These are phyloP conservation scores for Trametes maxima DNA, from an alignment of 768 basidiomycete species.

Conservation along the genomic window DNA sequence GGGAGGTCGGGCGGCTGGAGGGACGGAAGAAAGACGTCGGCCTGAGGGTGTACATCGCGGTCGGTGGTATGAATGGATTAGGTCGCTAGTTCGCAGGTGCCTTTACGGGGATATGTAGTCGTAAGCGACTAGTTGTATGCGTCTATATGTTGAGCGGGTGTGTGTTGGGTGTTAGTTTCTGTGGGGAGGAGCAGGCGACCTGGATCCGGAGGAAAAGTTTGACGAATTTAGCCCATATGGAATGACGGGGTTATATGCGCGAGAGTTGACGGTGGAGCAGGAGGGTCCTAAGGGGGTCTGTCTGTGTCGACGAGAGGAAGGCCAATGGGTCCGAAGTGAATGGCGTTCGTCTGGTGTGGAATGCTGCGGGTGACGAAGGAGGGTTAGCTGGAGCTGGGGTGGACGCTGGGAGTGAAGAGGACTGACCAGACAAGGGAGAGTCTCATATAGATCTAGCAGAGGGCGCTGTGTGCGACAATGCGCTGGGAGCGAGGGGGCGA, in stretches of 20 bases:
- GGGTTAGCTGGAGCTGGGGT: neutral
- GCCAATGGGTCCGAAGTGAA: constrained; percentile 65
- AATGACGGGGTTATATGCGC: constrained; percentile 21
- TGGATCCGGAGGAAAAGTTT: constrained; percentile 38
- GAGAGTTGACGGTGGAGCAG: neutral
- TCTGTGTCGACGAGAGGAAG: constrained; percentile 65
- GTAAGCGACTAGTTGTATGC: constrained; percentile 11
- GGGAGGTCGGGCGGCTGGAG: constrained; percentile 63
- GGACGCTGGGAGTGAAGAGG: neutral
- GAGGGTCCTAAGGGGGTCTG: constrained; percentile 72
- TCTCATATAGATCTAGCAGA: constrained; percentile 28
- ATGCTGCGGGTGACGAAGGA: constrained; percentile 14
- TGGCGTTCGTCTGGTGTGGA: constrained; percentile 44
- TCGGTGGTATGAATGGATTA: constrained; percentile 17
- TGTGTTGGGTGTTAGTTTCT: constrained; percentile 31
- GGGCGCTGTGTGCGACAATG: constrained; percentile 12
- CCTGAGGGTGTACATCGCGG: constrained; percentile 62
- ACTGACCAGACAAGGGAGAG: constrained; percentile 24
- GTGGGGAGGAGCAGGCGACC: constrained; percentile 42
- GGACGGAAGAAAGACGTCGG: constrained; percentile 68
- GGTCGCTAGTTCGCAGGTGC: constrained; percentile 28
- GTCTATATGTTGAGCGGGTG: constrained; percentile 22
- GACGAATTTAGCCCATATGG: constrained; percentile 44
- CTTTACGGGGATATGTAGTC: constrained; percentile 14
- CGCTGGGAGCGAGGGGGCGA: constrained; percentile 13